Evolutionary conservation across 768 basidiomycete species (phyloP), one percentile per base, ranked within the genome.

Genomic region (Termitomyces sp.): DNA sequence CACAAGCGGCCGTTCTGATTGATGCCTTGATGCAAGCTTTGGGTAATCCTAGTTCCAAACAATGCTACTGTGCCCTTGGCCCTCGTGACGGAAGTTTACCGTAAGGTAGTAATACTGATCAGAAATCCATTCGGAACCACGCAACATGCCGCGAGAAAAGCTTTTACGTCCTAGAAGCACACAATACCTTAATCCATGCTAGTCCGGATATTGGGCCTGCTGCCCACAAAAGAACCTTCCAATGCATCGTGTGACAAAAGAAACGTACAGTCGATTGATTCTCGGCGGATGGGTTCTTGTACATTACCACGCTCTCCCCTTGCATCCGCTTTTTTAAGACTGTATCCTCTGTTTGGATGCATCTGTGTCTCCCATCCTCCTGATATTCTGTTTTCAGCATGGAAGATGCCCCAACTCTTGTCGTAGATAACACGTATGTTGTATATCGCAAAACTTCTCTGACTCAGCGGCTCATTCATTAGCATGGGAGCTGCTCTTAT

Each of bases 401-500:
- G 67, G 59, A 59, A 49, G 59, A 57, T 27, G 52, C 39, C 52
- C 37, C 46, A 34, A 55, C 43, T 58, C 34, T 67, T 28, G 55
- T 59, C 25, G 64, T 73, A 34, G 70, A 75, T 62, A 73, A 75
- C 59, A 73, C 72, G 73, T 73, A 66, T 52, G 72, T 68, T 41
- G 5, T 21, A 30, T 34, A 42, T 27, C 34, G 28, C 37, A 23
- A n/a, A 19, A 19, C 6, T 7, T 46, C 48, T 12, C 58, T 32
- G 47, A 40, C 46, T 44, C 21, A 39, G 45, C 57, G 25, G 28
- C 8, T 45, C 40, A 19, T 59, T 48, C 42, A 9, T 58, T 56
- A 82, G 80, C 41, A 75, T 80, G 73, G 80, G 80, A 40, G 79
- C 79, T 25, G 72, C 79, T 44, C 75, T 76, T 54, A 72, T 82